phyloP scores from a whole-genome alignment of 768 basidiomycete species.

The Suillus tomentosus region DNA sequence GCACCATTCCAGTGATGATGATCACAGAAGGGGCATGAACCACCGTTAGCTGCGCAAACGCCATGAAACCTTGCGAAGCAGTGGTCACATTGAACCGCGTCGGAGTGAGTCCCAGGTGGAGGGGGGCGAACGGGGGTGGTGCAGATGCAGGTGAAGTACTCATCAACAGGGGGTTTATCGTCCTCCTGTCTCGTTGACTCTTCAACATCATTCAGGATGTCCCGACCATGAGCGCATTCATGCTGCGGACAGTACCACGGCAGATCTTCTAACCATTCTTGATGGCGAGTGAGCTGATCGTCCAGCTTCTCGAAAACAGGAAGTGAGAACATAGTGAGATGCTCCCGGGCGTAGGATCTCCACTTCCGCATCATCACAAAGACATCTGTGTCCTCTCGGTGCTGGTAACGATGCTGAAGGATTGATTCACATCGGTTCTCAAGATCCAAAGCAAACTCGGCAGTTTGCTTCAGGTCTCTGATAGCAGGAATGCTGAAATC shows the following conservation, averaged over 20 bases:
- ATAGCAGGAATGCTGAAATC: conserved; percentile 74
- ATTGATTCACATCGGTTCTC: conserved; percentile 77
- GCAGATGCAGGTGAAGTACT: conserved; percentile 87
- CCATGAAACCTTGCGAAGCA: conserved; percentile 88
- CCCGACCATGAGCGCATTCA: conserved; percentile 59
- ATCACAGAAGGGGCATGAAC: conserved; percentile 90
- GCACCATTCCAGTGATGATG: conserved; percentile 91
- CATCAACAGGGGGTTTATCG: conserved; percentile 75
- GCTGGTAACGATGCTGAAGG: conserved; percentile 61
- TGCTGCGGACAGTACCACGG: conserved; percentile 82
- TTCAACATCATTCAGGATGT: conserved; percentile 72
- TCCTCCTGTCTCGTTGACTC: conserved; percentile 76
- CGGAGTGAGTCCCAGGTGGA: conserved; percentile 70
- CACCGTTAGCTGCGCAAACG: conserved; percentile 82
- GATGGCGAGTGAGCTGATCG: conserved; percentile 63
- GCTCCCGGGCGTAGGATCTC: conserved; percentile 69
- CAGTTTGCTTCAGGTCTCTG: conserved; percentile 63
- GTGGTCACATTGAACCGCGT: conserved; percentile 90
- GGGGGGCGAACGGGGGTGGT: conserved; percentile 75
- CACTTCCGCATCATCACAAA: conserved; percentile 76
- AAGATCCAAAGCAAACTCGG: conserved; percentile 77
- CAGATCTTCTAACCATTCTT: conserved; percentile 70
- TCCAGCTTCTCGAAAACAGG: conserved; percentile 75
- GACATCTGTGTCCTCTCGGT: conserved; percentile 58
- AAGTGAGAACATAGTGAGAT: conserved; percentile 72